Conservation (phyloP, 1,284 basidiomycete genomes). For the Naganishia albida region DNA sequence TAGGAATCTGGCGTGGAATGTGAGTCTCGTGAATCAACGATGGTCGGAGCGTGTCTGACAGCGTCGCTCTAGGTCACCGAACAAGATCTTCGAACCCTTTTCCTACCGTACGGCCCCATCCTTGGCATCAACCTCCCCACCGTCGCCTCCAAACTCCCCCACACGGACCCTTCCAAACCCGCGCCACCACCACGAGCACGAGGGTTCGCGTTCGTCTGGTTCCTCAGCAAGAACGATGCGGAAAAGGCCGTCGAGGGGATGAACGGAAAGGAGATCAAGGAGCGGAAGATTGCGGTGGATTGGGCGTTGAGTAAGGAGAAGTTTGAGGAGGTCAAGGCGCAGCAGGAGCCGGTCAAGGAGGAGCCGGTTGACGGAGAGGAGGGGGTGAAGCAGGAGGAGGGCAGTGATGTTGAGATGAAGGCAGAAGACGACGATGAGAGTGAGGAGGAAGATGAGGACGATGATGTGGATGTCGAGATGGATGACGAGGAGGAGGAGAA, state of each 20-base stretch:
- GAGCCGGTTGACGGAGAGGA: slow-evolving; percentile 38
- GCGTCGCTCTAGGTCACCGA: slow-evolving; percentile 66
- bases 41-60: background rate
- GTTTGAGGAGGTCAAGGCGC: slow-evolving; percentile 71
- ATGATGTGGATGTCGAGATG: slow-evolving; percentile 45
- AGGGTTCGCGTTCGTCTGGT: slow-evolving; percentile 97
- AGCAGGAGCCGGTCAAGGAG: slow-evolving; percentile 42
- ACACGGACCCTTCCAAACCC: slow-evolving; percentile 47
- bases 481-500: slow-evolving; percentile 60
- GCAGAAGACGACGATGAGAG: slow-evolving; percentile 52
- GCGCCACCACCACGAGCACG: slow-evolving; percentile 60
- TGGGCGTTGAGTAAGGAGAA: slow-evolving; percentile 94
- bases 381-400: slow-evolving; percentile 41
- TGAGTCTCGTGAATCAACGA: slow-evolving; percentile 38
- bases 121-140: slow-evolving; percentile 80
- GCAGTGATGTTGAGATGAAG: slow-evolving; percentile 56
- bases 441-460: slow-evolving; percentile 53
- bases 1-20: slow-evolving; percentile 79
- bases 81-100: slow-evolving; percentile 81
- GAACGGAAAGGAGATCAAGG: slow-evolving; percentile 73
- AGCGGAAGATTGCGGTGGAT: slow-evolving; percentile 85
- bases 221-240: slow-evolving; percentile 81
- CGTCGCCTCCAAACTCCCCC: slow-evolving; percentile 55
- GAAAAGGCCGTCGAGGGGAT: slow-evolving; percentile 78
- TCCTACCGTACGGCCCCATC: slow-evolving; percentile 85